Evolutionary conservation across 2,329 filamentous ascomycete genomes (phyloP).

Genomic region (Exophiala spinifera): DNA sequence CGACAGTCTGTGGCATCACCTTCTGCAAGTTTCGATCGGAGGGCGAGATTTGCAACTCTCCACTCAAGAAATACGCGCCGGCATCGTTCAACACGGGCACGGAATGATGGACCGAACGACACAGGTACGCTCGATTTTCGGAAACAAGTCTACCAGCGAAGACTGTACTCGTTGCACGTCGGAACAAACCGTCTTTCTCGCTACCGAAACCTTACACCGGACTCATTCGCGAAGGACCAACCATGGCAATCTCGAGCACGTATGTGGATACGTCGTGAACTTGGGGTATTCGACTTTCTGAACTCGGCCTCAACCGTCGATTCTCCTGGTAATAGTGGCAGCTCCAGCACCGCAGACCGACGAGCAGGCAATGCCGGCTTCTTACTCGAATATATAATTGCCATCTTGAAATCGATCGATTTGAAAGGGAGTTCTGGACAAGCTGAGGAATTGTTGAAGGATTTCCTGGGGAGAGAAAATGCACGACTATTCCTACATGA

Average conservation of each 20-base stretch:
- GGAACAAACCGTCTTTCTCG: slow-evolving; percentile 75
- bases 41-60: slow-evolving; percentile 8
- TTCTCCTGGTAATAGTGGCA: slow-evolving; percentile 20
- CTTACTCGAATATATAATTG: slow-evolving; percentile 79
- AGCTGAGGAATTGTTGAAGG: slow-evolving; percentile 73
- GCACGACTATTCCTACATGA: slow-evolving; percentile 80
- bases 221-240: slow-evolving; percentile 60
- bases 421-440: slow-evolving; percentile 73
- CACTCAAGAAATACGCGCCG: slow-evolving; percentile 10
- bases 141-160: slow-evolving; percentile 67
- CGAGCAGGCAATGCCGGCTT: slow-evolving; percentile 74
- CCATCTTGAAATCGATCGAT: slow-evolving; percentile 78
- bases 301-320: slow-evolving; percentile 29
- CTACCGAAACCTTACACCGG: slow-evolving; percentile 70
- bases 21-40: slow-evolving; percentile 7
- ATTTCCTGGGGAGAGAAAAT: slow-evolving; percentile 73
- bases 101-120: slow-evolving; percentile 27
- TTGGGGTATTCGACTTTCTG: slow-evolving; percentile 78
- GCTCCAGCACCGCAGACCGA: slow-evolving; percentile 30
- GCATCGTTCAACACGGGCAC: slow-evolving; percentile 22
- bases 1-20: neutral
- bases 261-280: slow-evolving; percentile 77
- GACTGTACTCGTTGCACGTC: slow-evolving; percentile 75
- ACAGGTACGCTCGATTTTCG: slow-evolving; percentile 55
- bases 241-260: slow-evolving; percentile 72